phyloP scores from a whole-genome alignment of 1,139 yeast genomes.

The Suhomyces atakaporum region DNA sequence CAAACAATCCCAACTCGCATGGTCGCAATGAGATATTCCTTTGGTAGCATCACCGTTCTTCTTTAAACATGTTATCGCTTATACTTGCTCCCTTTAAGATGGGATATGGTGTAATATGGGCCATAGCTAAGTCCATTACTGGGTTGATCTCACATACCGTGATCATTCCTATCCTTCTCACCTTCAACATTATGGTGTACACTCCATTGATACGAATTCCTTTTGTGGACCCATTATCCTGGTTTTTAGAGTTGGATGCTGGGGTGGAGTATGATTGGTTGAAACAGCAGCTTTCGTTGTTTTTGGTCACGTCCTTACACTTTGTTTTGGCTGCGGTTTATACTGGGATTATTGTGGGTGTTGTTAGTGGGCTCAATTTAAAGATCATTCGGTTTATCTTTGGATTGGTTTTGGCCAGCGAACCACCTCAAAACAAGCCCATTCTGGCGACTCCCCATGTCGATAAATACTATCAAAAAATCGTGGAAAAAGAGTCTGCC shows the following conservation, averaged over 20 bases:
- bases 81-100: conserved; percentile 4
- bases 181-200: conserved; percentile 16
- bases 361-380: conserved; percentile 14
- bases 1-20: too few species aligned
- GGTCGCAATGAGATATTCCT: too few species aligned
- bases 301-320: conserved; percentile 14
- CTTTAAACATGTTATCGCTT: neutral
- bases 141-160: conserved; percentile 13
- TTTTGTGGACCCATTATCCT: conserved; percentile 14
- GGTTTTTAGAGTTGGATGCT: conserved; percentile 15
- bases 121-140: neutral
- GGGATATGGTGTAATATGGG: neutral
- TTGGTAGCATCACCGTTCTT: too few species aligned
- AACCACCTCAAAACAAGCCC: neutral
- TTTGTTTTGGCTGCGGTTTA: conserved; percentile 16
- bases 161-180: conserved; percentile 14
- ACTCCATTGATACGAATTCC: conserved; percentile 18
- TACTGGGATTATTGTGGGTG: conserved; percentile 17
- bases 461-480: neutral
- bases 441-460: neutral
- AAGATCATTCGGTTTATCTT: conserved; percentile 15
- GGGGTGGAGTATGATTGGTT: conserved; percentile 14
- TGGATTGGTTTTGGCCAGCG: conserved; percentile 8
- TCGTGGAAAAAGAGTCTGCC: neutral
- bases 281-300: conserved; percentile 14